A percentile compares a stretch with the other conserved stretches of the same genome.
These are phyloP conservation scores for Xylaria sp. DNA, from an alignment of 2,329 filamentous ascomycete species.

Conservation along the genomic window DNA sequence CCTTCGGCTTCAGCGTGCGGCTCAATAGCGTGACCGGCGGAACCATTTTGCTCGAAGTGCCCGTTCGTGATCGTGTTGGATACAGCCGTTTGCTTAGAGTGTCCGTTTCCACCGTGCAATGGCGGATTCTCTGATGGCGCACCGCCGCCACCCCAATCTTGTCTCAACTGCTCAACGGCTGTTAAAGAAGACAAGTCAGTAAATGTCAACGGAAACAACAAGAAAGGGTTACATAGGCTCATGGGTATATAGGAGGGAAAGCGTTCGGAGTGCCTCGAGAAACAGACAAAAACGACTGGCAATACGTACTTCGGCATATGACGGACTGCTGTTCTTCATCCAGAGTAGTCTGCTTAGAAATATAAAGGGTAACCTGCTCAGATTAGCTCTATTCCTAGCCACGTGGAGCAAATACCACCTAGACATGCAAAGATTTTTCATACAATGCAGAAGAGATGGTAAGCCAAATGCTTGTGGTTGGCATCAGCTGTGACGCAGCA, in stretches of 20 bases:
- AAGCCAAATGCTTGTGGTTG: slow-evolving; percentile 27
- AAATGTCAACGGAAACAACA: not conserved
- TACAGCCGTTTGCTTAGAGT: not conserved
- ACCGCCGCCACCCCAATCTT: slow-evolving; percentile 19
- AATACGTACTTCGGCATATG: slow-evolving; percentile 23
- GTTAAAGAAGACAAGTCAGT: slow-evolving; percentile 5
- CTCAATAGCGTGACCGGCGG: not conserved
- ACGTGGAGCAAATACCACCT: not conserved
- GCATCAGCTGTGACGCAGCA: not conserved
- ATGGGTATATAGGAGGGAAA: not conserved
- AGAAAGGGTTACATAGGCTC: not conserved
- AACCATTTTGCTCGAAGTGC: not conserved
- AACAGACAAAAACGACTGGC: not conserved
- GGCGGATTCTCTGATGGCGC: not conserved
- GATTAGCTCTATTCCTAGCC: not conserved
- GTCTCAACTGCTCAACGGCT: slow-evolving; percentile 19
- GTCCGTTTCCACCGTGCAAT: not conserved
- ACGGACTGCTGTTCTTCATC: slow-evolving; percentile 24
- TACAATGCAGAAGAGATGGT: slow-evolving; percentile 30
- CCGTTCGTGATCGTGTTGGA: not conserved
- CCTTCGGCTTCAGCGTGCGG: not conserved
- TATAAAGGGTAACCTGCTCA: slow-evolving; percentile 22
- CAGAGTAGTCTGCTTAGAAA: slow-evolving; percentile 16
- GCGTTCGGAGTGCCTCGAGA: not conserved
- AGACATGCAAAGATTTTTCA: not conserved